phyloP scores from a whole-genome alignment of 345 rosid genomes.

The Eucalyptus regnans region DNA sequence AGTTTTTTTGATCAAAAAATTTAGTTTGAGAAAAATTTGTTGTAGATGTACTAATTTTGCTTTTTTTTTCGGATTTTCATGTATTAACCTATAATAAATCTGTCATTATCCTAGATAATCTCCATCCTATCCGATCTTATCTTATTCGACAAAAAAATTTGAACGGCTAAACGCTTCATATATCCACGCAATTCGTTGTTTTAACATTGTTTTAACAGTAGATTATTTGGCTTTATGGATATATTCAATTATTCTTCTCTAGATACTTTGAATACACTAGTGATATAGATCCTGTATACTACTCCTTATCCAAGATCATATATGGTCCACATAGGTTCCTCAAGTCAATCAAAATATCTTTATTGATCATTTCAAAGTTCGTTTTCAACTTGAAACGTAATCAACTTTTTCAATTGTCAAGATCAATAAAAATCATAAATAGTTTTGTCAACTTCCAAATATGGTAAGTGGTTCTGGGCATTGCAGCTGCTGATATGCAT shows the following conservation, averaged over 20 bases:
- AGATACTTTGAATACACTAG: background rate
- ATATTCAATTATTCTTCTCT: background rate
- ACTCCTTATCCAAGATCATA: background rate
- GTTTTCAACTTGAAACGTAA: background rate
- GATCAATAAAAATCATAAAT: background rate
- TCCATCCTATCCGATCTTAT: too few relatives aligned
- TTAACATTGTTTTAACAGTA: too few relatives aligned
- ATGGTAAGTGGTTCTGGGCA: background rate
- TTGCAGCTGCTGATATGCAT: background rate
- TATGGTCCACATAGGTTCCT: background rate
- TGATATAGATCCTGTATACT: background rate
- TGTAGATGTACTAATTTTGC: fast-evolving
- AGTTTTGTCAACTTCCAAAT: background rate
- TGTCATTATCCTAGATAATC: too few relatives aligned
- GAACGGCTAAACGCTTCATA: fast-evolving
- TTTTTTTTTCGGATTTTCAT: too few relatives aligned
- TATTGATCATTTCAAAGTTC: background rate
- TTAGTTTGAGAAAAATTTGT: too few relatives aligned
- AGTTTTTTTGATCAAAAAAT: too few relatives aligned
- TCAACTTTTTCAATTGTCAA: background rate
- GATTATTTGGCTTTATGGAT: background rate
- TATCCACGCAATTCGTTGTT: too few relatives aligned
- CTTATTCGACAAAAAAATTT: too few relatives aligned
- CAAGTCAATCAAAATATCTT: background rate
- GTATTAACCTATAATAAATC: too few relatives aligned